phyloP scores from a whole-genome alignment of 176 grass and related monocot species.

The Bromus sterilis region DNA sequence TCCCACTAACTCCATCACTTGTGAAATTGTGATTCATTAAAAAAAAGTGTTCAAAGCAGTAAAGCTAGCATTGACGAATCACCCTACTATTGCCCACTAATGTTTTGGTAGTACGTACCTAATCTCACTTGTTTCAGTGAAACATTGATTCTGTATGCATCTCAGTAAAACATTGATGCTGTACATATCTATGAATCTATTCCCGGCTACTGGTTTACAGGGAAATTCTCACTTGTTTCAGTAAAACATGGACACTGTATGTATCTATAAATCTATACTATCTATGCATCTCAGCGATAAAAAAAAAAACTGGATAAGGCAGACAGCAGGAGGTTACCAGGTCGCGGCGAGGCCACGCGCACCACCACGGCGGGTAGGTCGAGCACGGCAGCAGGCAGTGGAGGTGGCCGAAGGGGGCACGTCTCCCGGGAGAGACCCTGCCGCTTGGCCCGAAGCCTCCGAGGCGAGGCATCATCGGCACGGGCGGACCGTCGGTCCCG shows the following conservation, averaged over 20 bases:
- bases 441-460: slow-evolving; percentile 3
- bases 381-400: background rate
- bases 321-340: slow-evolving; percentile 4
- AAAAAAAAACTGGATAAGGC: background rate
- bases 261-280: background rate
- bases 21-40: no score
- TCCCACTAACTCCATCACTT: background rate
- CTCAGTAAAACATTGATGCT: background rate
- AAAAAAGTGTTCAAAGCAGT: no score
- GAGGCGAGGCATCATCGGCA: slow-evolving; percentile 12
- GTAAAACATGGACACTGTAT: no score
- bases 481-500: background rate
- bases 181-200: background rate
- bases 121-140: background rate
- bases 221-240: background rate
- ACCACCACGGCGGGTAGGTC: background rate
- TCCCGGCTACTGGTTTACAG: background rate
- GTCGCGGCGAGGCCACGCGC: slow-evolving; percentile 4
- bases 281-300: background rate
- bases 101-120: background rate
- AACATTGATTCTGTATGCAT: background rate
- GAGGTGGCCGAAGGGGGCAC: background rate
- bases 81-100: background rate
- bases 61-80: background rate
- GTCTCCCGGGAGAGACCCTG: background rate